Base-by-base conservation (phyloP, 208 protist genomes). In the Leishmania martiniquensis region DNA sequence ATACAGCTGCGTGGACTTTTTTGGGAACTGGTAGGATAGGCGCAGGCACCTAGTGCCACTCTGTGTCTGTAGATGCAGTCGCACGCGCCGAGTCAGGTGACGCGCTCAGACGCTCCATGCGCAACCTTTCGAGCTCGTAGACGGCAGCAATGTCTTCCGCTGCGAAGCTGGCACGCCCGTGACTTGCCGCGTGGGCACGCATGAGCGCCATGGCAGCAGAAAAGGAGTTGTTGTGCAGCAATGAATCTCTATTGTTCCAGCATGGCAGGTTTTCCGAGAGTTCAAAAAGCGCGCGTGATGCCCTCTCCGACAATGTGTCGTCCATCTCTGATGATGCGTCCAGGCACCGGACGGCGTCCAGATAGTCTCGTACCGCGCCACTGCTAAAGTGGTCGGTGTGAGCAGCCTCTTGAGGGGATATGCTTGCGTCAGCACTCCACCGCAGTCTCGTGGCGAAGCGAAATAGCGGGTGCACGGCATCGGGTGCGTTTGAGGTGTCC, bases 191-290 rank as follows among this genome's bases (percentile, higher is more conserved):
- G 57, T 86, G 77, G 0, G 91, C 83, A n/a, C 91, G 89, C 57
- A 95, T 91, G 22, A 95, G 83, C 4, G 91, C 78, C n/a, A 88
- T 87, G 1, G 85, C 86, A 42, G 77, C 87, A 1, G 91, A 93
- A 55, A 96, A 95, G 59, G 87, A 91, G 72, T 95, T 97, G 83
- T 97, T 97, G 80, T 97, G 93, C 45, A 97, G 77, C 12, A 97
- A 84, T 7, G 90, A 70, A 74, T 97, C 91, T 51, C 85, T 85
- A 51, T 97, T 97, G 71, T 93, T 91, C 91, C 93, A 95, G 5
- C 72, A 39, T 4, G 82, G 81, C 4, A 89, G 71, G 32, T 85
- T 78, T 13, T 32, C 60, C 1, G 83, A 52, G 72, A 92, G 85
- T 45, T 42, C 62, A 39, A 93, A 62, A 62, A 96, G 76, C 29